Evolutionary conservation across 352 stramenopile species (phyloP).

Genomic region (Pythium aristosporum): DNA sequence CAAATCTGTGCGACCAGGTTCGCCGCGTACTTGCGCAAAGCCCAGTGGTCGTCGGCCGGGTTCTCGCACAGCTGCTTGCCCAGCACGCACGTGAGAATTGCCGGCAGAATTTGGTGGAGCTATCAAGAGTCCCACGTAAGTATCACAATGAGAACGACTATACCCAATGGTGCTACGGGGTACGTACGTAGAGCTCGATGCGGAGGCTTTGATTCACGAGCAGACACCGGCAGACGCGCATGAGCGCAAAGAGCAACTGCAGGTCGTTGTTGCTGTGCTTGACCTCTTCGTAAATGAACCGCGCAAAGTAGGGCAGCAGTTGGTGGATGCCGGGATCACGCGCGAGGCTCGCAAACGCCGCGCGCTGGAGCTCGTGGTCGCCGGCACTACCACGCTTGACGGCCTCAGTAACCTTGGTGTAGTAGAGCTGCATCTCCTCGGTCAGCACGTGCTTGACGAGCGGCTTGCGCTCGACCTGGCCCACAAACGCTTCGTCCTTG

Average conservation of each 20-base stretch:
- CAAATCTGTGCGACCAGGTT: slow-evolving; percentile 84
- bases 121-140: slow-evolving; percentile 23
- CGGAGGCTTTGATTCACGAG: slow-evolving; percentile 91
- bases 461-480: slow-evolving; percentile 68
- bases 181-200: slow-evolving; percentile 91
- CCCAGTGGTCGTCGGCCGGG: slow-evolving; percentile 88
- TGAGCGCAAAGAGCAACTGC: slow-evolving; percentile 76
- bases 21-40: slow-evolving; percentile 83
- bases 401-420: slow-evolving; percentile 83
- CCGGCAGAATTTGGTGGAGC: slow-evolving; percentile 93
- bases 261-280: slow-evolving; percentile 86
- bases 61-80: slow-evolving; percentile 88
- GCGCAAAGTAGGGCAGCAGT: slow-evolving; percentile 87
- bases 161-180: no score
- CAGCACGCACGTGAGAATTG: slow-evolving; percentile 92
- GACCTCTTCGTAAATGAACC: slow-evolving; percentile 87
- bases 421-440: slow-evolving; percentile 90
- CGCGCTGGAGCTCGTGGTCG: slow-evolving; percentile 70
- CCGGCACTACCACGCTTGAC: slow-evolving; percentile 51
- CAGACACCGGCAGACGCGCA: slow-evolving; percentile 88
- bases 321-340: slow-evolving; percentile 89
- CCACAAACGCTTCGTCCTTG: slow-evolving; percentile 74
- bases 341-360: slow-evolving; percentile 74
- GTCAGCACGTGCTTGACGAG: slow-evolving; percentile 87
- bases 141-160: not conserved